Percentiles rank a stretch among this genome's conserved stretches.
phyloP scores from a whole-genome alignment of 1,139 yeast species.

The Geotrichum reessii region DNA sequence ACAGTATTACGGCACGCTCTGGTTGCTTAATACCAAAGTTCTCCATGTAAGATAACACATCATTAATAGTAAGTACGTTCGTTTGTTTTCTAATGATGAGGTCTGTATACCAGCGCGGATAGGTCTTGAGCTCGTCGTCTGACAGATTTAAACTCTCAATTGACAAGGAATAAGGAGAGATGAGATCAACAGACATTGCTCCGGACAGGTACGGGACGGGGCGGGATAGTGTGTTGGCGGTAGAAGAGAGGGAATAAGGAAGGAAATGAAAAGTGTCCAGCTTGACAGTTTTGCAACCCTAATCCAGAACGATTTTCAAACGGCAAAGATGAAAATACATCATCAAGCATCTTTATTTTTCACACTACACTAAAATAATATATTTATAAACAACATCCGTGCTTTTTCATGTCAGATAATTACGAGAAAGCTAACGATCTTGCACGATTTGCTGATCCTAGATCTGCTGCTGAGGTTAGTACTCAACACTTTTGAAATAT shows the following conservation, averaged over 20 bases:
- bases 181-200: constrained; percentile 6
- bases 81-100: constrained; percentile 37
- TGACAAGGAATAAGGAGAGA: constrained; percentile 12
- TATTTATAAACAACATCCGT: too few species aligned
- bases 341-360: background rate
- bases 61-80: constrained; percentile 36
- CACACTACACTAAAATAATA: background rate
- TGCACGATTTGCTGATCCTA: background rate
- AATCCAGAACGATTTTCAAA: background rate
- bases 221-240: background rate
- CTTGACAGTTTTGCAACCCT: background rate
- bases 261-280: background rate
- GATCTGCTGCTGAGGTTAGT: constrained; percentile 13
- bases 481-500: background rate
- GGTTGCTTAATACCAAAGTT: constrained; percentile 38
- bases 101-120: constrained; percentile 43
- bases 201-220: background rate
- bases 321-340: background rate
- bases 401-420: background rate
- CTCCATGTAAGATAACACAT: constrained; percentile 36
- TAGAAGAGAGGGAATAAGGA: background rate
- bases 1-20: constrained; percentile 29
- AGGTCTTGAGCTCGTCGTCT: constrained; percentile 37
- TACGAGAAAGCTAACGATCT: constrained; percentile 6
- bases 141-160: constrained; percentile 36